A percentile compares a stretch with the other conserved stretches of the same genome.
Evolutionary conservation across 1,284 basidiomycete genomes (phyloP).

Genomic region (Xerocomus amazonicus): DNA sequence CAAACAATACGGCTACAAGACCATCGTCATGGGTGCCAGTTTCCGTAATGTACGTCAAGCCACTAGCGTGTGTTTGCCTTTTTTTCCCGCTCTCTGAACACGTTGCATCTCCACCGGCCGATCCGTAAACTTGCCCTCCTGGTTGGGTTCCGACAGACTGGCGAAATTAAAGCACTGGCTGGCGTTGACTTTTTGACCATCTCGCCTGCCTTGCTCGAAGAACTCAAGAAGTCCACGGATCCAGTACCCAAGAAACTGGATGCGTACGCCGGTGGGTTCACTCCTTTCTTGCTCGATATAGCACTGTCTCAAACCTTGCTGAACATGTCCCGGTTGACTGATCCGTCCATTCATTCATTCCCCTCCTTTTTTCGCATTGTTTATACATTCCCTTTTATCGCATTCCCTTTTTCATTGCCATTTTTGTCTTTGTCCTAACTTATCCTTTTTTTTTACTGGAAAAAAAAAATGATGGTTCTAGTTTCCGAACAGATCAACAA

Average conservation of each 20-base stretch:
- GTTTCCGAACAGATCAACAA: constrained; percentile 67
- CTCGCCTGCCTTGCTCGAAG: constrained; percentile 85
- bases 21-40: constrained; percentile 99
- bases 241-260: constrained; percentile 86
- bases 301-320: constrained; percentile 6
- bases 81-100: constrained; percentile 4
- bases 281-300: constrained; percentile 1
- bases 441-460: neutral
- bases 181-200: constrained; percentile 98
- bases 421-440: neutral
- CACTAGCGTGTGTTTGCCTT: neutral
- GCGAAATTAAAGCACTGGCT: constrained; percentile 93
- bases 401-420: neutral
- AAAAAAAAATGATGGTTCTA: constrained; percentile 14
- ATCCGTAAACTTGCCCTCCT: constrained; percentile 18
- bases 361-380: neutral
- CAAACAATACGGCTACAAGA: constrained; percentile 98
- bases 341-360: neutral
- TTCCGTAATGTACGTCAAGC: constrained; percentile 83
- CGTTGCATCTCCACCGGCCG: constrained; percentile 1
- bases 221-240: constrained; percentile 81
- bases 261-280: constrained; percentile 53
- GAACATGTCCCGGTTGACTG: constrained; percentile 1
- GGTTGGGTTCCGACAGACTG: constrained; percentile 47
- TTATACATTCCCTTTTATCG: neutral